Evolutionary conservation across 176 grass and related monocot species (phyloP).

Genomic region (Rhynchospora breviuscula): DNA sequence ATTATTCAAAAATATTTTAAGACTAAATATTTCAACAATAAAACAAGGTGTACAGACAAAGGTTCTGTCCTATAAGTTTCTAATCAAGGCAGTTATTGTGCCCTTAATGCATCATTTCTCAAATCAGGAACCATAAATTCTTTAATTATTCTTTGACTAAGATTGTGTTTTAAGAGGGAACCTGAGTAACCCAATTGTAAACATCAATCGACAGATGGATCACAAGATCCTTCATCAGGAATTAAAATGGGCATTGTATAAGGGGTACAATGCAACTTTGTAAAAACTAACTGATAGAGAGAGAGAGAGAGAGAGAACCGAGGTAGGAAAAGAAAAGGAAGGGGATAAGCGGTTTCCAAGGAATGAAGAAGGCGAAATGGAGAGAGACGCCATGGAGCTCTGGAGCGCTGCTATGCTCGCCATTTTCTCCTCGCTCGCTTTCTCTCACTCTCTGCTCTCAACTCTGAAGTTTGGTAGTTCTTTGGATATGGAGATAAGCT

Average conservation of each 20-base stretch:
- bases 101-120: too few relatives aligned
- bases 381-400: constrained; percentile 38
- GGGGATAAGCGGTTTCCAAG: constrained; percentile 21
- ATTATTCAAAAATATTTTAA: not conserved
- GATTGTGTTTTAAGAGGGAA: not conserved
- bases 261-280: not conserved
- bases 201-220: not conserved
- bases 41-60: not conserved
- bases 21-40: not conserved
- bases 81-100: too few relatives aligned
- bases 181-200: not conserved
- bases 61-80: too few relatives aligned
- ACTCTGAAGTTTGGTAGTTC: not conserved
- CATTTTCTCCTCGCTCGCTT: constrained; percentile 21
- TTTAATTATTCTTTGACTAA: not conserved
- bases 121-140: not conserved
- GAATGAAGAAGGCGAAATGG: constrained; percentile 38
- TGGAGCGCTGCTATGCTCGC: constrained; percentile 32
- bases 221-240: not conserved
- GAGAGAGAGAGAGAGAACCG: constrained; percentile 13
- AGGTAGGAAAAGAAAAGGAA: not conserved
- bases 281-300: not conserved
- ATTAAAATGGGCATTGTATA: not conserved
- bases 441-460: not conserved
- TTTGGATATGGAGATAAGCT: constrained; percentile 23